phyloP scores from a whole-genome alignment of 495 filamentous ascomycete genomes.

The Penicillium simplicissimum region DNA sequence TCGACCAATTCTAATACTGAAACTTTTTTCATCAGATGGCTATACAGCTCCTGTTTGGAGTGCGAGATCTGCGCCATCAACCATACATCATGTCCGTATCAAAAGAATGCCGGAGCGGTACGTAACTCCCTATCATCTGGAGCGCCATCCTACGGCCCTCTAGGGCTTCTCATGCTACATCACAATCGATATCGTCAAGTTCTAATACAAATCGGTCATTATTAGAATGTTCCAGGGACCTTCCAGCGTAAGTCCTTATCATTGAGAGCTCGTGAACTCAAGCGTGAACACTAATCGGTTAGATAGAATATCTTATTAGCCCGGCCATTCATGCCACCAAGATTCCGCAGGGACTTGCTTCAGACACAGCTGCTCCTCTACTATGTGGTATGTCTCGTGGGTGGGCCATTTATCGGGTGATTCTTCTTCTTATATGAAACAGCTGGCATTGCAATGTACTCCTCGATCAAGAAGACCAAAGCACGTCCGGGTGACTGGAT shows the following conservation, averaged over 20 bases:
- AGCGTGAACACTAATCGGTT: background rate
- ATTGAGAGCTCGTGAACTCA: background rate
- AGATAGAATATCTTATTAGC: constrained; percentile 42
- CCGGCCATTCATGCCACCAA: constrained; percentile 43
- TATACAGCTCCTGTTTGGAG: constrained; percentile 44
- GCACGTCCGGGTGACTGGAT: constrained; percentile 44
- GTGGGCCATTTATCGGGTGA: background rate
- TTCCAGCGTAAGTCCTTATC: constrained; percentile 39
- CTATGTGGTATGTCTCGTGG: constrained; percentile 37
- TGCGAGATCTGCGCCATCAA: constrained; percentile 51
- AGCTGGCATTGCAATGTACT: constrained; percentile 51
- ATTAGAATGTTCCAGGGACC: constrained; percentile 46
- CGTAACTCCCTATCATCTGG: constrained; percentile 13
- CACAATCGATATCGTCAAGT: background rate
- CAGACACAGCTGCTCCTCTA: constrained; percentile 41
- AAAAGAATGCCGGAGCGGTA: constrained; percentile 48
- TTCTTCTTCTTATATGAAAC: background rate
- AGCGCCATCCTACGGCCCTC: background rate
- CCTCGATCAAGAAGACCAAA: constrained; percentile 47
- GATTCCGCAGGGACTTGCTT: constrained; percentile 36
- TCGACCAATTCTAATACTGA: background rate
- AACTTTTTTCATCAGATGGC: constrained; percentile 32
- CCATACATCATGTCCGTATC: constrained; percentile 45
- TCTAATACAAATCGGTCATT: background rate
- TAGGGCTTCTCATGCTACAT: background rate